Evolutionary conservation across 345 rosid species (phyloP).

Genomic region (Luvunga scandens): DNA sequence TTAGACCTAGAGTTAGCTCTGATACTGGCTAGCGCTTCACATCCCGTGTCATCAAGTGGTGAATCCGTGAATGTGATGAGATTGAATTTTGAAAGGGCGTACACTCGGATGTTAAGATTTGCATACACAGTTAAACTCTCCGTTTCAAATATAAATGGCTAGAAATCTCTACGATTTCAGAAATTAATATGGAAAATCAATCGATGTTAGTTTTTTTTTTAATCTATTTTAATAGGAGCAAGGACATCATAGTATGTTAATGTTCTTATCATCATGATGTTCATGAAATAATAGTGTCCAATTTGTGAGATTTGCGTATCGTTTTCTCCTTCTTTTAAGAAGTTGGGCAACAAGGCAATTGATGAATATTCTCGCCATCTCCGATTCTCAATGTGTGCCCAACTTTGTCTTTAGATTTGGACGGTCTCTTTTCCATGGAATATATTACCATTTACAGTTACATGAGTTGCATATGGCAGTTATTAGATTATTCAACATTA

Average conservation of each 20-base stretch:
- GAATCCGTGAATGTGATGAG: no score
- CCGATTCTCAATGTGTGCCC: not conserved
- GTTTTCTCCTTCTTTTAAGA: no score
- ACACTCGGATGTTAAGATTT: no score
- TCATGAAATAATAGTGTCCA: not conserved
- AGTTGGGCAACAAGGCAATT: not conserved
- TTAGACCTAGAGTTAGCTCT: not conserved
- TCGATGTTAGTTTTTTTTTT: no score
- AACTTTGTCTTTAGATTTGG: not conserved
- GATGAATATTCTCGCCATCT: not conserved
- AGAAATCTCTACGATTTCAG: no score
- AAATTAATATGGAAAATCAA: no score
- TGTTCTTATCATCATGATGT: no score
- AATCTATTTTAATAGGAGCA: no score
- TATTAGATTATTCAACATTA: not conserved
- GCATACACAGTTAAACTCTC: no score
- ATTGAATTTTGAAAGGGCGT: constrained; percentile 18
- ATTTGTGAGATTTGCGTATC: not conserved
- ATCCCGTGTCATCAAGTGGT: not conserved
- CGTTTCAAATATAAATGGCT: no score
- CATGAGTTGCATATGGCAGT: not conserved
- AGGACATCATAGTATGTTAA: no score
- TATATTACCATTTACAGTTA: not conserved
- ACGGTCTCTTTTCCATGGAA: not conserved
- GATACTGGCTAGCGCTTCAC: no score